Evolutionary conservation across 345 rosid genomes (phyloP), one percentile per base, ranked within the genome.

Genomic region (Aethionema arabicum): DNA sequence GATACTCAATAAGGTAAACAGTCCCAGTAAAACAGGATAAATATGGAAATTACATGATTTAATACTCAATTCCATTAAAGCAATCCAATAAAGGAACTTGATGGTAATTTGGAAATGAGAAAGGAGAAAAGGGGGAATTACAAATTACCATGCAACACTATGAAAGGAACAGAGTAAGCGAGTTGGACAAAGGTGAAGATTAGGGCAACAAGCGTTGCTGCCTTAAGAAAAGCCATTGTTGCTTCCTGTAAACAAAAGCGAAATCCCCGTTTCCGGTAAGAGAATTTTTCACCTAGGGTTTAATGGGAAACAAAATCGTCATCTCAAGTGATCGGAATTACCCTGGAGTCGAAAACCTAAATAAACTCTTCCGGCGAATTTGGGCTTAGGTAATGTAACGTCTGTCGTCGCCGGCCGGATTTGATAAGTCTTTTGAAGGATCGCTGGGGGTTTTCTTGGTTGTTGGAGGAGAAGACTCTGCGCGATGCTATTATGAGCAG

Each of bases 141-240:
- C 16, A 65, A 65, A 52, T 59, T 79, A 84, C 95, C 96, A 59
- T 86, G 89, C 48, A 89, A 70, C 55, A 89, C 95, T 11, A 89
- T 61, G 80, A 86, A 89, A 62, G 95, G 96, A 64, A 79, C 53
- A 59, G 87, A 80, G 48, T 63, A 72, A 4, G 82, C 38, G 46
- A 74, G 2, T 4, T 81, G 70, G 61, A 79, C 11, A 39, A 44
- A 73, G 53, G 14, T 15, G 55, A 10, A 56, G 2, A 66, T 30
- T 11, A 72, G 52, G 68, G 75, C 50, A 59, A 52, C 8, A 6
- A 27, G 31, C 32, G 40, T 33, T 8, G 57, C 8, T 59, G 56
- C 10, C 38, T 52, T 72, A 7, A 32, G 52, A 38, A 10, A 33
- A 21, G 45, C 66, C 75, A 69, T 69, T 30, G 3, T 35, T 15